Percentiles rank a stretch among this genome's conserved stretches.
These are phyloP conservation scores for Nicotiana paniculata DNA, from an alignment of 257 asterid species.

Conservation along the genomic window DNA sequence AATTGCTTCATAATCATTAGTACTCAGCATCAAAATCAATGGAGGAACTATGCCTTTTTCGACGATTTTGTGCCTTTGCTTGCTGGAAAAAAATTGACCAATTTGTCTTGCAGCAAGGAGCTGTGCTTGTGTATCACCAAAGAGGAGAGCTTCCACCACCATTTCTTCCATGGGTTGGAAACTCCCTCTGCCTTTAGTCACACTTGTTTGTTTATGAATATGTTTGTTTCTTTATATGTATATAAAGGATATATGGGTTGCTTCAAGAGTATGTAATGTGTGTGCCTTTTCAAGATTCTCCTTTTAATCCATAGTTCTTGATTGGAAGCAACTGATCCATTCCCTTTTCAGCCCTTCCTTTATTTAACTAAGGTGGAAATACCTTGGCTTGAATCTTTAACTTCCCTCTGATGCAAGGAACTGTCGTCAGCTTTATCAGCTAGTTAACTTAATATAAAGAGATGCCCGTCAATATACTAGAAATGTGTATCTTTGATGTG, in stretches of 20 bases:
- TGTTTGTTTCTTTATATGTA: conserved; percentile 1
- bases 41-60: conserved; percentile 49
- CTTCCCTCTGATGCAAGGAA: conserved; percentile 42
- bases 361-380: conserved; percentile 29
- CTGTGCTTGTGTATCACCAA: conserved; percentile 47
- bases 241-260: conserved; percentile 23
- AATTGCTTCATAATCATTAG: conserved; percentile 43
- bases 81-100: conserved; percentile 32
- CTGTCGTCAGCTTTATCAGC: conserved; percentile 14
- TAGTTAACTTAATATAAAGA: background rate
- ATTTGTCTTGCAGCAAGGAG: conserved; percentile 52
- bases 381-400: conserved; percentile 31
- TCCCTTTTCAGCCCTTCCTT: conserved; percentile 24
- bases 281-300: conserved; percentile 22
- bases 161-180: conserved; percentile 35
- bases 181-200: conserved; percentile 16
- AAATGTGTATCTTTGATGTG: background rate
- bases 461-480: background rate
- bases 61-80: conserved; percentile 44
- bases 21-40: conserved; percentile 53
- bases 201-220: background rate
- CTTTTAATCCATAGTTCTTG: conserved; percentile 39
- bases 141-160: conserved; percentile 62
- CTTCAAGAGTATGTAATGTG: conserved; percentile 59
- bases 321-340: conserved; percentile 59